phyloP scores from a whole-genome alignment of 768 basidiomycete genomes.

The Zangia roseola region DNA sequence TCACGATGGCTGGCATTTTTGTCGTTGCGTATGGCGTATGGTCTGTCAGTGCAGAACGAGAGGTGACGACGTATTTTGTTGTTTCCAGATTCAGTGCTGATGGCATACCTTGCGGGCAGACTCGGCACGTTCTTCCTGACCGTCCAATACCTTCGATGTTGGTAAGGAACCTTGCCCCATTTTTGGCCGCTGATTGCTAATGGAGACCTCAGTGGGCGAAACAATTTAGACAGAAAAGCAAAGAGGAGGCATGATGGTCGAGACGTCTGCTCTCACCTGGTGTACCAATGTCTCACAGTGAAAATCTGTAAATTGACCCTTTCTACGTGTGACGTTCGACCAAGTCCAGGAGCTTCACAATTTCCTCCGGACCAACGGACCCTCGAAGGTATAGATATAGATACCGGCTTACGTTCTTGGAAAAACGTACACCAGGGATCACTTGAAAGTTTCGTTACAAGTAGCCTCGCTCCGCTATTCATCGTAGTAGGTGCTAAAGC shows the following conservation, averaged over 20 bases:
- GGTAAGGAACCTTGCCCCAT: constrained; percentile 41
- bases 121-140: constrained; percentile 56
- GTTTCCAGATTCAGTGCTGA: constrained; percentile 5
- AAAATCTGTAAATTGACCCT: no score
- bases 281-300: neutral
- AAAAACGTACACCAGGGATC: no score
- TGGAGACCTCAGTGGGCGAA: constrained; percentile 44
- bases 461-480: no score
- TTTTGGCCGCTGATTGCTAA: constrained; percentile 3
- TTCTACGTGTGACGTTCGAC: no score
- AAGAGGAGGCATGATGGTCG: constrained; percentile 10
- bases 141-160: constrained; percentile 78
- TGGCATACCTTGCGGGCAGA: constrained; percentile 36
- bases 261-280: neutral
- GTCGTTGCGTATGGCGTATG: constrained; percentile 66
- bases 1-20: constrained; percentile 67
- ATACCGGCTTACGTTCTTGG: no score
- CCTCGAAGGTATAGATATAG: no score
- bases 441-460: no score
- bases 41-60: constrained; percentile 71
- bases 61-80: constrained; percentile 46
- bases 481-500: no score
- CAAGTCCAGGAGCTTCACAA: no score
- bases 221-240: constrained; percentile 40
- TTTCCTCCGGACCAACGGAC: no score